Evolutionary conservation across 176 grass and related monocot genomes (phyloP), one percentile per base, ranked within the genome.

Genomic region (Ensete glaucum): DNA sequence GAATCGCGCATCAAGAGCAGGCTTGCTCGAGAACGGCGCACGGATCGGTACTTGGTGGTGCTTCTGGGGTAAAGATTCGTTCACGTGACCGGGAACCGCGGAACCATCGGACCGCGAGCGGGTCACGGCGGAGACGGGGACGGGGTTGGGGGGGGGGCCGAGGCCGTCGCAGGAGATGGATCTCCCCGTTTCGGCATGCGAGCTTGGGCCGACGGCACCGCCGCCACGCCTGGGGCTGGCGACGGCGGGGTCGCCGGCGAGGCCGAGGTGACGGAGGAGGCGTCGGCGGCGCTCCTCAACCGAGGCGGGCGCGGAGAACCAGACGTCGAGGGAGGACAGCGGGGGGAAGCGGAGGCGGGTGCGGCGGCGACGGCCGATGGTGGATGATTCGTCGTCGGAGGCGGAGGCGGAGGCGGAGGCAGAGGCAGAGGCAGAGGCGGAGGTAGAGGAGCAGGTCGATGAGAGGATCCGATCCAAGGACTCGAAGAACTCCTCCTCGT

Each of bases 241-340:
- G 23, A 89, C 65, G 54, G 87, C 56, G 48, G 80, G 80, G 73
- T 89, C 89, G 66, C 83, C 62, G 26, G 83, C 73, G 64, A 92
- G 85, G 52, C 86, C 92, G 89, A 70, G 25, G 71, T 87, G 34
- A 43, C 34, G 73, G 51, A 94, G 88, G 53, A 99, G 88, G 5
- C 77, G 73, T 56, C 76, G 76, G 52, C 95, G 95, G 63, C 95
- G 90, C 81, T 91, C 95, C 79, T 86, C 73, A 1, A 99, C 90
- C 16, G 95, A 94, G 1, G 88, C 85, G 4, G 95, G 95, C 81
- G 93, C 90, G 71, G 95, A 87, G 84, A 88, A 91, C 95, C 95
- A 98, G 62, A 93, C 69, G 73, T 93, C 85, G 43, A 89, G 86
- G 25, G 88, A 78, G 6, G 57, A 76, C n/a, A 82, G 73, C 14